Percentiles rank a stretch among this genome's conserved stretches.
phyloP scores from a whole-genome alignment of 306 rosid genomes.

The Hippophae gyantsensis region DNA sequence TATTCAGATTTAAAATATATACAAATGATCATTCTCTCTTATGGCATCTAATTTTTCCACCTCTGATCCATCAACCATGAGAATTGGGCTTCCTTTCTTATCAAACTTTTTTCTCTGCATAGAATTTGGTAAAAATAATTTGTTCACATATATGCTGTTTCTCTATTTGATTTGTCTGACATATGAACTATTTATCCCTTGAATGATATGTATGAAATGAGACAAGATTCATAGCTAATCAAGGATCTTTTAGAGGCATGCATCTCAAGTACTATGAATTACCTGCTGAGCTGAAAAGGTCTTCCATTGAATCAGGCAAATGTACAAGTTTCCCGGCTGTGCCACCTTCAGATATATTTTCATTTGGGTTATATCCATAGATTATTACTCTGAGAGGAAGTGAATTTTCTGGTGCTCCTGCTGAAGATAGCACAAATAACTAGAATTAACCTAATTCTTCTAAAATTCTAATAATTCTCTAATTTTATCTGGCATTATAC shows the following conservation, averaged over 20 bases:
- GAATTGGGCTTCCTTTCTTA: constrained; percentile 50
- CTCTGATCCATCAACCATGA: constrained; percentile 65
- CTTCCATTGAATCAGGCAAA: constrained; percentile 67
- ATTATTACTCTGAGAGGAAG: constrained; percentile 47
- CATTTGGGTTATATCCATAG: constrained; percentile 59
- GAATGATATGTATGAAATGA: background rate
- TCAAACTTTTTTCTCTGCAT: constrained; percentile 63
- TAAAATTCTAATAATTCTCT: too few relatives aligned
- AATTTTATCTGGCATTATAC: too few relatives aligned
- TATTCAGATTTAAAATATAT: constrained; percentile 37
- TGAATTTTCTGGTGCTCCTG: constrained; percentile 31
- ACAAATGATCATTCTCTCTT: constrained; percentile 63
- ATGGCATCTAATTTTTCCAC: constrained; percentile 56
- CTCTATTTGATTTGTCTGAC: too few relatives aligned
- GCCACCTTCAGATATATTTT: constrained; percentile 31
- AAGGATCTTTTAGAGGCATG: constrained; percentile 12
- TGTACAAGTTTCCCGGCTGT: constrained; percentile 44
- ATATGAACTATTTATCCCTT: background rate
- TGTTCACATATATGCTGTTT: too few relatives aligned
- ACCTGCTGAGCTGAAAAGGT: constrained; percentile 64
- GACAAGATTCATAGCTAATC: background rate
- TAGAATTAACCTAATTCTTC: background rate
- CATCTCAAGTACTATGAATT: constrained; percentile 18
- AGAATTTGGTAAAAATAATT: too few relatives aligned
- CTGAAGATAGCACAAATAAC: constrained; percentile 15